These are phyloP conservation scores for Saitozyma sp. DNA, from an alignment of 768 basidiomycete species.

Conservation along the genomic window DNA sequence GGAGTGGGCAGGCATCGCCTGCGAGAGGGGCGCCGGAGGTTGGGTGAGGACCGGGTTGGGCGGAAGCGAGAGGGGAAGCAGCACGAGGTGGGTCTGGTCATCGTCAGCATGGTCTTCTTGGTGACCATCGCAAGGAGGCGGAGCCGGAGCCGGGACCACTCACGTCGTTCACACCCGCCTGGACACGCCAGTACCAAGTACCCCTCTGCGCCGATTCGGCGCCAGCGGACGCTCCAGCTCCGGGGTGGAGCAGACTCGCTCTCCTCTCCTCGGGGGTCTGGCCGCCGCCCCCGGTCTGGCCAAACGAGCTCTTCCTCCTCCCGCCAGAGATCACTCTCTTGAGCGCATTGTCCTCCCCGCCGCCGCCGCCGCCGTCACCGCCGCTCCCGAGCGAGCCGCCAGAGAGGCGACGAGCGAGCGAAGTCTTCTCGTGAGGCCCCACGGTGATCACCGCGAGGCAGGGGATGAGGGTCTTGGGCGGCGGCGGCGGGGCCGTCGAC, in stretches of 20 bases:
- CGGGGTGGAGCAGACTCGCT: not conserved
- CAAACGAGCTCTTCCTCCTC: constrained; percentile 33
- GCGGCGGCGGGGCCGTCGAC: not conserved
- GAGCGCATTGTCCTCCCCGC: constrained; percentile 27
- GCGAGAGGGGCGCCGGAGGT: constrained; percentile 33
- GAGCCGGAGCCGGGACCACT: constrained; percentile 12
- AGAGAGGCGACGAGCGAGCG: constrained; percentile 26
- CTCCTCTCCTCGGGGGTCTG: constrained; percentile 9
- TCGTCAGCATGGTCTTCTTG: constrained; percentile 1
- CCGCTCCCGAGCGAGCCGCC: constrained; percentile 20
- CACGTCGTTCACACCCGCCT: constrained; percentile 43
- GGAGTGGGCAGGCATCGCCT: constrained; percentile 43
- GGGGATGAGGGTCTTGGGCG: constrained; percentile 43
- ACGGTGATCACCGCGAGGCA: constrained; percentile 41
- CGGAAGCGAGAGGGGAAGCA: constrained; percentile 38
- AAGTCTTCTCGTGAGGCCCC: constrained; percentile 12
- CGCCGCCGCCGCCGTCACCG: constrained; percentile 11
- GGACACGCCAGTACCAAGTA: constrained; percentile 45
- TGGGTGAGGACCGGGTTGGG: constrained; percentile 41
- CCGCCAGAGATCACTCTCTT: constrained; percentile 36
- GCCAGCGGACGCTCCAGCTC: not conserved
- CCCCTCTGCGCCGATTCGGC: constrained; percentile 21
- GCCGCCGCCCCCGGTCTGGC: constrained; percentile 8
- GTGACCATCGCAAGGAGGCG: not conserved
- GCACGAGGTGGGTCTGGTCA: constrained; percentile 31